Conservation (phyloP, 306 rosid genomes). For the Echinosophora koreensis region DNA sequence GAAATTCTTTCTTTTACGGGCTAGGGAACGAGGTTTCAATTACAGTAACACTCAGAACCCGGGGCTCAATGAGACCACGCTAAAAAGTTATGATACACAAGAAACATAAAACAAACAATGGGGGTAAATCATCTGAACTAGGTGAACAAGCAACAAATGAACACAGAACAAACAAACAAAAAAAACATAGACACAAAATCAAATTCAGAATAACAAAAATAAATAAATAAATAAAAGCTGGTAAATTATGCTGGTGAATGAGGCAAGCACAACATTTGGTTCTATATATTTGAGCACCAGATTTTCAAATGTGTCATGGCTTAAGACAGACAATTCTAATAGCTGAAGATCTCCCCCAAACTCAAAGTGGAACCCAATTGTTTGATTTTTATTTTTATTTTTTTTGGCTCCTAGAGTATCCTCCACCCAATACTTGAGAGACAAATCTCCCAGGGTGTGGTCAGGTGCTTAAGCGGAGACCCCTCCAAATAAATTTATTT, state of each 20-base stretch:
- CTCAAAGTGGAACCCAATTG: constrained; percentile 1
- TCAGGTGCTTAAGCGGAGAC: too few species aligned
- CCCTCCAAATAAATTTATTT: too few species aligned
- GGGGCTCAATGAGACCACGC: background rate
- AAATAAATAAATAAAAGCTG: background rate
- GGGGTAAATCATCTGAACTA: background rate
- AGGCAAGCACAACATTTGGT: background rate
- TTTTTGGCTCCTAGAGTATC: too few species aligned
- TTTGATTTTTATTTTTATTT: too few species aligned
- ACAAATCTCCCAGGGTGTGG: too few species aligned
- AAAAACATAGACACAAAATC: background rate
- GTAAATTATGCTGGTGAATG: background rate
- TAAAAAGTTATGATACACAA: constrained; percentile 17
- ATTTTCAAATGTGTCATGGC: constrained; percentile 5
- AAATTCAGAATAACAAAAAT: background rate
- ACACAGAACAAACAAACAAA: constrained; percentile 1
- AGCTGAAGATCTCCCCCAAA: constrained; percentile 10
- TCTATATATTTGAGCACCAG: background rate
- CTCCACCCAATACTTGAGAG: too few species aligned
- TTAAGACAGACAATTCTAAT: constrained; percentile 4
- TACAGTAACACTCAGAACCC: background rate
- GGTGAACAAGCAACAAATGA: background rate
- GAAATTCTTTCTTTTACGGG: background rate
- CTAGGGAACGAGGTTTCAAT: background rate
- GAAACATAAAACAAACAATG: background rate